Conservation (phyloP, 345 rosid species). For the Eucalyptus polybractea region DNA sequence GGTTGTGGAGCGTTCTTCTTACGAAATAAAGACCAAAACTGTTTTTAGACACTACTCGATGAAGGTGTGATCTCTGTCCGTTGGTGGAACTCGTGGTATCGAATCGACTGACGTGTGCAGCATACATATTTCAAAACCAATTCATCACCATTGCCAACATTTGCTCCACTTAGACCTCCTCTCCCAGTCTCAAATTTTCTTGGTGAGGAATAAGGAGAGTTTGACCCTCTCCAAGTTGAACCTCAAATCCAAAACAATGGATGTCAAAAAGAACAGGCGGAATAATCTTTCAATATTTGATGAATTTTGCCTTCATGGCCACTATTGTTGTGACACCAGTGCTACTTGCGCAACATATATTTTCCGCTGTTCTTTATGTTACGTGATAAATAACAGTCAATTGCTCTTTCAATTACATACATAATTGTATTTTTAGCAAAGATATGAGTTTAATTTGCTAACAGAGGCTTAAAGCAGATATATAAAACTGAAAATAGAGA, state of each 20-base stretch:
- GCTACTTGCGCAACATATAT: neutral
- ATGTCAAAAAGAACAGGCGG: neutral
- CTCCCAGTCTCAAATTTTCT: neutral
- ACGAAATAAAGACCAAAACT: too few relatives aligned
- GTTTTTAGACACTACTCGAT: neutral
- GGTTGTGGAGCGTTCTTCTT: neutral
- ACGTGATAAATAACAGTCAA: neutral
- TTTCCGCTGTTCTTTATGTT: too few relatives aligned
- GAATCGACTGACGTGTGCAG: neutral
- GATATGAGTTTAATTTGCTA: neutral
- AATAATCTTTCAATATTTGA: neutral
- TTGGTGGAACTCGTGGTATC: neutral
- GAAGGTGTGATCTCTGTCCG: neutral
- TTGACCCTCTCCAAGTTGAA: neutral
- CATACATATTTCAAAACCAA: neutral
- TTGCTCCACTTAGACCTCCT: neutral
- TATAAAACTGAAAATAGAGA: neutral
- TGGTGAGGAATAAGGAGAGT: neutral
- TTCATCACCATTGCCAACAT: neutral
- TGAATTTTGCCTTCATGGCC: neutral
- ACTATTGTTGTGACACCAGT: neutral
- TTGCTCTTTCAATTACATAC: neutral
- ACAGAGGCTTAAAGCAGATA: neutral
- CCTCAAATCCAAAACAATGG: neutral
- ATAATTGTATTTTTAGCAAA: neutral